Evolutionary conservation across 768 basidiomycete genomes (phyloP), one percentile per base, ranked within the genome.

Genomic region (Macrolepiota dolichaula): DNA sequence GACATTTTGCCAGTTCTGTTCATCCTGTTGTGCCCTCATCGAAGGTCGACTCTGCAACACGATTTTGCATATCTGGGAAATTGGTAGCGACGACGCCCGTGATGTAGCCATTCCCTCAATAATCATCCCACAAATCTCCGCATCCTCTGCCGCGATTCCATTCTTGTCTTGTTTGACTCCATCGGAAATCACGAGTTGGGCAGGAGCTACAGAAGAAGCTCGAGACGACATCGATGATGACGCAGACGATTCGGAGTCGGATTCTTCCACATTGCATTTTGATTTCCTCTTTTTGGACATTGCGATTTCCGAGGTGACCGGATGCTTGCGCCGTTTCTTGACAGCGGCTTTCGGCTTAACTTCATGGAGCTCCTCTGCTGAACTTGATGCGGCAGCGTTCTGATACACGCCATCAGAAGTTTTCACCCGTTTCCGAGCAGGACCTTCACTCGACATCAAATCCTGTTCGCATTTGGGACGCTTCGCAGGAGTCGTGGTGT

Each of bases 21-120:
- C 78, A 12, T 67, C 68, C 50, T 73, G 68, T 65, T 79, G 71
- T 11, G 69, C 67, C 57, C 73, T 77, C 52, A 89, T 73, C 36
- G 79, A 71, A 11, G 88, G 87, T 49, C 84, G 85, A 9, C 74
- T 74, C 63, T 78, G 77, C 70, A 82, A 78, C 25, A 88, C 74
- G 50, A 77, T 72, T 61, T 76, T 79, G 67, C 80, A 83, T 19
- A 91, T 73, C 25, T 79, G 71, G 2, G 82, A 79, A 1, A 81
- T 76, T 19, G 88, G 78, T 63, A 89, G 73, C 19, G 85, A 85
- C 0, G 87, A 87, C 19, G 88, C 87, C 22, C 89, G 84, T 3
- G 88, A 86, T n/a, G 82, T 81, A 12, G 87, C 89, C 71, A 91
- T 78, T 38, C 80, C 80, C 74, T 90, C 87, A 64, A 91, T 82